Evolutionary conservation across 2,329 filamentous ascomycete genomes (phyloP).

Genomic region (Claviceps capensis): DNA sequence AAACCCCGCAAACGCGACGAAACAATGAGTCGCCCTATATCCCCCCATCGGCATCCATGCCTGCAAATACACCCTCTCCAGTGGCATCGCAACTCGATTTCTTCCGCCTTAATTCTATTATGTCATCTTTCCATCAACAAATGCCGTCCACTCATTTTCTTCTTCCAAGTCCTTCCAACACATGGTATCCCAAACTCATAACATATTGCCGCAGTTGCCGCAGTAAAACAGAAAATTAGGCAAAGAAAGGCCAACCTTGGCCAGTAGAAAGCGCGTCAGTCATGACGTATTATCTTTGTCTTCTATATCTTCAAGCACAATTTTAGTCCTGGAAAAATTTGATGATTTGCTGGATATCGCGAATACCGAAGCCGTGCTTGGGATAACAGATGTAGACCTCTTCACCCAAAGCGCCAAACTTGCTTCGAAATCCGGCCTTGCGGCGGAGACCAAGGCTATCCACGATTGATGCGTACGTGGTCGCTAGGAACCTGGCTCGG

Average conservation of each 20-base stretch:
- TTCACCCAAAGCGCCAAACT: slow-evolving; percentile 75
- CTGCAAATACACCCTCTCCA: no score
- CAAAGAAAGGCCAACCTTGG: neutral
- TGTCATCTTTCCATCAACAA: no score
- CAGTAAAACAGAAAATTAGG: no score
- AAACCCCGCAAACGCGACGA: neutral
- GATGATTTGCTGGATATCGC: slow-evolving; percentile 73
- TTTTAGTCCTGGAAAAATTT: slow-evolving; percentile 68
- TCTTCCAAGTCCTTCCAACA: neutral
- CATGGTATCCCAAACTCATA: neutral
- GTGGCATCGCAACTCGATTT: no score
- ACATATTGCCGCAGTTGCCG: neutral
- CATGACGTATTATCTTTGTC: neutral
- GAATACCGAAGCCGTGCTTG: slow-evolving; percentile 67
- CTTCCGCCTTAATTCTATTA: no score
- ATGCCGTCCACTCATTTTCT: neutral
- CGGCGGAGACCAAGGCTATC: slow-evolving; percentile 69
- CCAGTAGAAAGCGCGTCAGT: neutral
- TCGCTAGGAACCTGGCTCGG: slow-evolving; percentile 66
- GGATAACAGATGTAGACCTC: slow-evolving; percentile 85
- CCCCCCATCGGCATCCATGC: no score
- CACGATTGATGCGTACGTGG: slow-evolving; percentile 70
- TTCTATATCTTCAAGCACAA: neutral
- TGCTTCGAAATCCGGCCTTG: slow-evolving; percentile 82
- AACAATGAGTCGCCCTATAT: neutral